Evolutionary conservation across 805 yeast genomes (phyloP).

Genomic region (Ogataea ganodermae): DNA sequence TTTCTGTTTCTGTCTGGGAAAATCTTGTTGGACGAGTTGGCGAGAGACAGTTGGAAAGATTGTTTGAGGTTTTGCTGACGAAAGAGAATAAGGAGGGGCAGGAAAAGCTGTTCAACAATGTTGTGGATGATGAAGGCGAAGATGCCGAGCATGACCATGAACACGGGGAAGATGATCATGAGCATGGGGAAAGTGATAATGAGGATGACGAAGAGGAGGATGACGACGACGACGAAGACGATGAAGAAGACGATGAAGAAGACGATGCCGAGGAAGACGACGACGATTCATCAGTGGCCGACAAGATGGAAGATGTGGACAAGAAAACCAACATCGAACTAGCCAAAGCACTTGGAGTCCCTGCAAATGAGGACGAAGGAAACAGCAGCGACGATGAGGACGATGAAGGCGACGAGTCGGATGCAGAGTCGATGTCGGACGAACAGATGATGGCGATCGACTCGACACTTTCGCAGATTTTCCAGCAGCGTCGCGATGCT

Average conservation of each 20-base stretch:
- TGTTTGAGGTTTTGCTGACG: constrained; percentile 58
- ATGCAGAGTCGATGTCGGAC: constrained; percentile 88
- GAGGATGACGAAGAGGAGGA: constrained; percentile 39
- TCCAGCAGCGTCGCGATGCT: constrained; percentile 77
- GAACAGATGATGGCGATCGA: constrained; percentile 96
- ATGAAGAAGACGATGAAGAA: constrained; percentile 47
- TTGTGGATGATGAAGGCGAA: constrained; percentile 47
- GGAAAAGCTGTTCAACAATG: constrained; percentile 68
- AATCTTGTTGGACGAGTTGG: constrained; percentile 51
- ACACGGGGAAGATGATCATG: constrained; percentile 35
- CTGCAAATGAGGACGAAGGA: constrained; percentile 34
- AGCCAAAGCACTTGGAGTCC: constrained; percentile 71
- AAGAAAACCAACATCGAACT: constrained; percentile 59
- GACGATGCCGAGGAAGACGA: constrained; percentile 16
- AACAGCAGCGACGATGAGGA: constrained; percentile 35
- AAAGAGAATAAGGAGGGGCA: constrained; percentile 85
- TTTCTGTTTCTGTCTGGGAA: constrained; percentile 51
- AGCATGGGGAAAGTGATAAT: constrained; percentile 37
- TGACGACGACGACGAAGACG: constrained; percentile 40
- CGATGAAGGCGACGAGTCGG: constrained; percentile 51
- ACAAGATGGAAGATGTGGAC: constrained; percentile 20
- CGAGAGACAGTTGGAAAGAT: constrained; percentile 45
- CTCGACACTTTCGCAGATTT: constrained; percentile 76
- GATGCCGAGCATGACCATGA: constrained; percentile 48
- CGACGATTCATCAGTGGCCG: constrained; percentile 9